Percentiles rank a stretch among this genome's conserved stretches.
Evolutionary conservation across 106 monocot genomes (phyloP).

Genomic region (Acanthochlamys bracteata): DNA sequence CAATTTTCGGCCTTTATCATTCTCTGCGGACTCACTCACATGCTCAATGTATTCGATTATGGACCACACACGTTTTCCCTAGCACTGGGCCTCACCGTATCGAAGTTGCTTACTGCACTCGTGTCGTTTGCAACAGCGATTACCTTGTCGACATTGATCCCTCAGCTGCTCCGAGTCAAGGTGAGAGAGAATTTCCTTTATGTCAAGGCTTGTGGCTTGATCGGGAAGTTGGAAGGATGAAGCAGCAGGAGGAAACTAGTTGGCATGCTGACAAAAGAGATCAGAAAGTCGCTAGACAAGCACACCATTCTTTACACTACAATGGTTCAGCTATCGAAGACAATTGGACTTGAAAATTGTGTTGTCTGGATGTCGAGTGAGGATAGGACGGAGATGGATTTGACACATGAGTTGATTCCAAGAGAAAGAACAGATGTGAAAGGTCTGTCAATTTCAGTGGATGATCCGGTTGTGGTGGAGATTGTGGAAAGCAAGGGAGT

Average conservation of each 20-base stretch:
- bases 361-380: constrained; percentile 19
- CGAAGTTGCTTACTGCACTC: constrained; percentile 37
- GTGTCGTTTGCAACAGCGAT: constrained; percentile 38
- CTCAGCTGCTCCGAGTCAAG: constrained; percentile 30
- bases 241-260: constrained; percentile 19
- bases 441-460: constrained; percentile 3
- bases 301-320: constrained; percentile 26
- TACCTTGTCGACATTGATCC: constrained; percentile 36
- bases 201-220: constrained; percentile 10
- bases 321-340: constrained; percentile 24
- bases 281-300: constrained; percentile 16
- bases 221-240: constrained; percentile 19
- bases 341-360: constrained; percentile 17
- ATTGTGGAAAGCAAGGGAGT: constrained; percentile 5
- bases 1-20: constrained; percentile 38
- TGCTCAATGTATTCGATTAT: constrained; percentile 32
- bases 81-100: constrained; percentile 25
- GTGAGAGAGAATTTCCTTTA: constrained; percentile 12
- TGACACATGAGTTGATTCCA: constrained; percentile 19
- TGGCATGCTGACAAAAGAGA: constrained; percentile 30
- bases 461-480: constrained; percentile 15
- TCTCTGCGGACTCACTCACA: constrained; percentile 39
- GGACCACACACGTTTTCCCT: constrained; percentile 33
- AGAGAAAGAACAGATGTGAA: neutral
- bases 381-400: constrained; percentile 4